Conservation (phyloP, 2,329 filamentous ascomycete species). For the Nannizziopsis arthrosporioides region DNA sequence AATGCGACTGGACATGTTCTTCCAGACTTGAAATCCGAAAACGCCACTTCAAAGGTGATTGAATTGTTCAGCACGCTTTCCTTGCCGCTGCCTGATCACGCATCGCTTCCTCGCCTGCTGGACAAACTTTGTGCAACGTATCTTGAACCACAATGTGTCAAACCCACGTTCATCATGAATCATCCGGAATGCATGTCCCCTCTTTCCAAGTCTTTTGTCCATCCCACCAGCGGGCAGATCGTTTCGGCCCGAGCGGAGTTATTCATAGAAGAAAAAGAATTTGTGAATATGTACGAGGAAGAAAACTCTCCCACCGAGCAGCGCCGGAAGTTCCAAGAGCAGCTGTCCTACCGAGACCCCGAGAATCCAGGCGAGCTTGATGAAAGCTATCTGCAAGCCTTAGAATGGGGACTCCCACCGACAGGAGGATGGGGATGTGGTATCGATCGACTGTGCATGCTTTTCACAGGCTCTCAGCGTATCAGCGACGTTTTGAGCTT, state of each 20-base stretch:
- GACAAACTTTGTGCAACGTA: constrained; percentile 66
- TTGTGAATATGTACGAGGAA: constrained; percentile 96
- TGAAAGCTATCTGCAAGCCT: constrained; percentile 68
- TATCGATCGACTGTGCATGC: constrained; percentile 81
- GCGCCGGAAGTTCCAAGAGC: constrained; percentile 63
- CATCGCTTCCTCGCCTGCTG: constrained; percentile 58
- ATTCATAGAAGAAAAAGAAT: constrained; percentile 66
- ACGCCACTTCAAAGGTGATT: constrained; percentile 49
- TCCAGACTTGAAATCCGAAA: constrained; percentile 46
- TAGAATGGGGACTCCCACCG: constrained; percentile 85
- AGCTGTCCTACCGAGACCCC: constrained; percentile 39
- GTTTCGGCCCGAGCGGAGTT: constrained; percentile 76
- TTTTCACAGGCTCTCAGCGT: constrained; percentile 64
- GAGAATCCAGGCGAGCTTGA: constrained; percentile 48
- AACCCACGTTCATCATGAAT: constrained; percentile 75
- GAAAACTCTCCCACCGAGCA: constrained; percentile 89
- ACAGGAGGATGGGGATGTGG: constrained; percentile 96
- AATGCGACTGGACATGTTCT: constrained; percentile 51
- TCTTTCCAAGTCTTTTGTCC: constrained; percentile 73
- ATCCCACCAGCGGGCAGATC: constrained; percentile 54
- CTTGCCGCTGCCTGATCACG: constrained; percentile 40
- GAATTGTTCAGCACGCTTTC: constrained; percentile 42
- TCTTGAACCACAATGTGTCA: constrained; percentile 62
- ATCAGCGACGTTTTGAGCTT: constrained; percentile 84
- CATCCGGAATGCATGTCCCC: constrained; percentile 87